These are phyloP conservation scores for Torrubiella hemipterigena DNA, from an alignment of 2,329 filamentous ascomycete genomes.

Conservation along the genomic window DNA sequence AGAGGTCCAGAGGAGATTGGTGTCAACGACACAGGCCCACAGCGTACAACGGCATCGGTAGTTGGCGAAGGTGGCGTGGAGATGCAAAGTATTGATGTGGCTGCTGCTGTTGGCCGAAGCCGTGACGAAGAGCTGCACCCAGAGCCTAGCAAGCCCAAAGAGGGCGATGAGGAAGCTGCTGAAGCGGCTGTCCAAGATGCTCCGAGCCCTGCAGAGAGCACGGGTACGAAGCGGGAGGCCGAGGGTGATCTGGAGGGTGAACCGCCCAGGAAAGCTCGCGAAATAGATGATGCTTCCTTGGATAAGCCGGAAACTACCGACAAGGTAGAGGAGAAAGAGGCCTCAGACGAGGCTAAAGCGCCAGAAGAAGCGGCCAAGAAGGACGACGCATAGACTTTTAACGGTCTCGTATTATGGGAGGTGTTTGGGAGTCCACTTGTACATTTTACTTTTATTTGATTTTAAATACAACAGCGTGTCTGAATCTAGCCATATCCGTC, in stretches of 20 bases:
- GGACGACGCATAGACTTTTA: too few relatives aligned
- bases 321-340: background rate
- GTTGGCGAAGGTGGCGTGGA: constrained; percentile 29
- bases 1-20: constrained; percentile 78
- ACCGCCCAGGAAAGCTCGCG: constrained; percentile 37
- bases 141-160: constrained; percentile 4
- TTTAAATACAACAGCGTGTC: too few relatives aligned
- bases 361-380: background rate
- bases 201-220: constrained; percentile 17
- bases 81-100: constrained; percentile 45
- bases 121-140: constrained; percentile 16
- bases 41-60: constrained; percentile 31
- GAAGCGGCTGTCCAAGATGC: constrained; percentile 16
- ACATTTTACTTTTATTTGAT: too few relatives aligned
- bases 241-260: constrained; percentile 31
- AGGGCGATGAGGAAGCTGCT: constrained; percentile 11
- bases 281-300: constrained; percentile 23
- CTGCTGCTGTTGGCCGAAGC: constrained; percentile 48
- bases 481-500: too few relatives aligned
- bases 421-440: too few relatives aligned
- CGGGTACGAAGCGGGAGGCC: constrained; percentile 43
- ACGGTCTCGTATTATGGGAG: too few relatives aligned
- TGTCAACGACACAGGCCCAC: constrained; percentile 75
- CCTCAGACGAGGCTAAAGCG: background rate
- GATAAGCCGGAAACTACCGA: constrained; percentile 2